These are phyloP conservation scores for Pichia phayaonensis DNA, from an alignment of 805 yeast species.

Conservation along the genomic window DNA sequence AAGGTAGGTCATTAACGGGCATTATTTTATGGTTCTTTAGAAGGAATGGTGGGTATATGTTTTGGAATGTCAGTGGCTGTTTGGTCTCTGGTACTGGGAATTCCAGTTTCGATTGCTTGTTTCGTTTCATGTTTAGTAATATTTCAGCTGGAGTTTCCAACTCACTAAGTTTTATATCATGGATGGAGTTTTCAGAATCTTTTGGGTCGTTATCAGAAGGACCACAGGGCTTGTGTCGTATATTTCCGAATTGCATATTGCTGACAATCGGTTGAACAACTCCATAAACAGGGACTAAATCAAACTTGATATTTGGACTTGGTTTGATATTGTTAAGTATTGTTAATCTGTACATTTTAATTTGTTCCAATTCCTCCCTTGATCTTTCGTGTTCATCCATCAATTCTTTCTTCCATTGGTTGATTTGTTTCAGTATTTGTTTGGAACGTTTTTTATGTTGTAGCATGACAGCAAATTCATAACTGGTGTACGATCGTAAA, in stretches of 20 bases:
- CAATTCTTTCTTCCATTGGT: background rate
- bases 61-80: background rate
- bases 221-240: background rate
- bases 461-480: background rate
- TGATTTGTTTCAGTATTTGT: background rate
- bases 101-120: background rate
- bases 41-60: background rate
- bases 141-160: background rate
- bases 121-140: background rate
- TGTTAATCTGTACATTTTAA: background rate
- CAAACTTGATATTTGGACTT: background rate
- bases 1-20: background rate
- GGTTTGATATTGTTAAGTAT: background rate
- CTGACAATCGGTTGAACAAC: background rate
- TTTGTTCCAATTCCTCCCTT: background rate
- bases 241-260: background rate
- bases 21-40: background rate
- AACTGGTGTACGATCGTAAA: background rate
- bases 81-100: background rate
- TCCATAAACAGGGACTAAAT: background rate
- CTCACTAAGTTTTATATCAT: background rate
- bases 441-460: background rate
- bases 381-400: background rate
- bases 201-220: too few species aligned
- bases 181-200: too few species aligned